Evolutionary conservation across 352 stramenopile genomes (phyloP).

Genomic region (Detonula confervacea): DNA sequence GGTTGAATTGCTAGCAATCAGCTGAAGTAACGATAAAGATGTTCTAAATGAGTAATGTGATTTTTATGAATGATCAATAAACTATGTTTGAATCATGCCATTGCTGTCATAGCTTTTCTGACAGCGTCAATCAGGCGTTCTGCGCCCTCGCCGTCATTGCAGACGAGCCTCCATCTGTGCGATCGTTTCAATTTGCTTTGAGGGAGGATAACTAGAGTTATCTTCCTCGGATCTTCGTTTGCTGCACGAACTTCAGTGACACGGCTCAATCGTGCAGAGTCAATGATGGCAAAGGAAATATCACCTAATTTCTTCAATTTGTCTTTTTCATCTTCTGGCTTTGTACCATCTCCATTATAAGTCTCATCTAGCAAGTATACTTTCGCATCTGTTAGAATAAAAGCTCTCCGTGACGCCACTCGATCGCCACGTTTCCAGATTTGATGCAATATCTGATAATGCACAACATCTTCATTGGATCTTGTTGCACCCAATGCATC

Average conservation of each 20-base stretch:
- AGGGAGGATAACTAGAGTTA: conserved; percentile 76
- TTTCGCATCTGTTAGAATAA: conserved; percentile 76
- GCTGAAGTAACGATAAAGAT: no score
- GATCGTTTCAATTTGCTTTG: conserved; percentile 62
- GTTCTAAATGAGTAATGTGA: no score
- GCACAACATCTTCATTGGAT: conserved; percentile 66
- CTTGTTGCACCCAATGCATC: conserved; percentile 52
- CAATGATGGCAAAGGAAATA: conserved; percentile 60
- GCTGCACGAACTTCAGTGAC: conserved; percentile 78
- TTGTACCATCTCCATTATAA: conserved; percentile 70
- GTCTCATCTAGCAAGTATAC: conserved; percentile 80
- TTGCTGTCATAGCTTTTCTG: conserved; percentile 61
- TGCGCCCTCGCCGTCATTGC: conserved; percentile 70
- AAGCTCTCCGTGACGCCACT: conserved; percentile 61
- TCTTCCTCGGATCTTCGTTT: conserved; percentile 72
- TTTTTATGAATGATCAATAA: no score
- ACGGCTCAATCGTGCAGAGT: conserved; percentile 62
- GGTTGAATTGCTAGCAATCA: no score
- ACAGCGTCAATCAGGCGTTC: conserved; percentile 80
- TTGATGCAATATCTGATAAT: conserved; percentile 82
- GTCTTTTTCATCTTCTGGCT: conserved; percentile 20
- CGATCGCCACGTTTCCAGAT: conserved; percentile 74
- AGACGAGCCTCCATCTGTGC: conserved; percentile 79
- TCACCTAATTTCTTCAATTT: conserved; percentile 51
- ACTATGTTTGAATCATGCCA: conserved; percentile 2